Evolutionary conservation across 208 protist genomes (phyloP), one percentile per base, ranked within the genome.

Genomic region (Phytomonas francai): DNA sequence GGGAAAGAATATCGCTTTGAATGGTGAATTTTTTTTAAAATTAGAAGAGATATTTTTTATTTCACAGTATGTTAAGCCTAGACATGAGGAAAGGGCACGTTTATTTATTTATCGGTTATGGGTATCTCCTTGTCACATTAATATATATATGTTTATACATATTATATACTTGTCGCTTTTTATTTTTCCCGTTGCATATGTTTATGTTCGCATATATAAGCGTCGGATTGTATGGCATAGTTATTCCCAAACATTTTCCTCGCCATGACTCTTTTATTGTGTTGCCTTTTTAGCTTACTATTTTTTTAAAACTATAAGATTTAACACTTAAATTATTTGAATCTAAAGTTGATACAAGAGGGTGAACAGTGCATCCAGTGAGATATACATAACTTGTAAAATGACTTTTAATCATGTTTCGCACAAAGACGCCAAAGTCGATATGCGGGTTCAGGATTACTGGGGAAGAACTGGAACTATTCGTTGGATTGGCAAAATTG

Each of bases 401-500:
- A 63, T 63, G 34, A n/a, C 32, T 56, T 45, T 63, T 6, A 63
- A 12, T 49, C n/a, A 58, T 65, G 59, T 76, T 54, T 59, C 59
- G 28, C 70, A 73, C 42, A 70, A 81, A 8, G 60, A 81, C 16
- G 78, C 73, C 19, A 80, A 79, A 62, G 67, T 87, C 16, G 85
- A 82, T 29, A 81, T 89, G 83, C 88, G 86, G 5, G 80, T 94
- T 39, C 84, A 92, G 71, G 82, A 91, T 58, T 87, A 85, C 76
- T 81, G 77, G 76, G 89, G 84, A 31, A 67, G 75, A 66, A 82
- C 71, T 60, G 86, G 76, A n/a, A 87, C 81, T 28, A 58, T 92
- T 1, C 78, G 74, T 7, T 91, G 82, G 79, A 59, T 83, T 58
- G 89, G 83, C 19, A 81, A 85, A 85, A 66, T 25, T 91, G 14